Evolutionary conservation across 176 grass and related monocot species (phyloP), one percentile per base, ranked within the genome.

Genomic region (Melocanna baccifera): DNA sequence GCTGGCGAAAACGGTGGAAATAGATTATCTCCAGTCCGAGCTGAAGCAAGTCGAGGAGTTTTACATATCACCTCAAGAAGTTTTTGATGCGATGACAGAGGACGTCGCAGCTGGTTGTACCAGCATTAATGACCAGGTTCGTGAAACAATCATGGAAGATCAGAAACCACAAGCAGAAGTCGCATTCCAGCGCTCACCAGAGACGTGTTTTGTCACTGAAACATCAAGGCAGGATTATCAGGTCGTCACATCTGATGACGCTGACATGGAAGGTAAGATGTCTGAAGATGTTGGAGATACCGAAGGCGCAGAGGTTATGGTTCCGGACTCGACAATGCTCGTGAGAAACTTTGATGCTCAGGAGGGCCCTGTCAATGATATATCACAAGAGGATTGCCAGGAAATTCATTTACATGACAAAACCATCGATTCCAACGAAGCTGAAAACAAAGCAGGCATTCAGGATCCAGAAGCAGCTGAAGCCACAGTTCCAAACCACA

Each of bases 1-100:
- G 9, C 19, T 91, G 41, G 86, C 79, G 0, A 89, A 91, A 75
- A 87, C 81, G 11, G 30, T 87, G 61, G 70, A 91, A 57, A 40
- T 87, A 2, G 86, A 84, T 32, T 89, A 63, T 46, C 84, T 89
- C 4, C 70, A 51, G 1, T 73, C 67, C 0, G 59, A 91, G 78
- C 84, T 94, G 15, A 73, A 77, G 42, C 84, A 79, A 26, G 57
- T 51, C 7, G 78, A 66, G 81, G 80, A 82, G 28, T 43, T 84
- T 3, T 76, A 63, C 78, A 5, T 64, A 20, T 46, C 61, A 0
- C 20, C 78, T 9, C 41, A 23, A 40, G 20, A 36, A n/a, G 34
- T 0, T n/a, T 66, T 59, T 9, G 50, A 58, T 56, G 73, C 59
- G 5, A 41, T 41, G 7, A 10, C 32, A 16, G 23, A 2, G 22